Percentiles rank a stretch among this genome's conserved stretches.
Conservation (phyloP, 208 protist species). For the Leishmania braziliensis region DNA sequence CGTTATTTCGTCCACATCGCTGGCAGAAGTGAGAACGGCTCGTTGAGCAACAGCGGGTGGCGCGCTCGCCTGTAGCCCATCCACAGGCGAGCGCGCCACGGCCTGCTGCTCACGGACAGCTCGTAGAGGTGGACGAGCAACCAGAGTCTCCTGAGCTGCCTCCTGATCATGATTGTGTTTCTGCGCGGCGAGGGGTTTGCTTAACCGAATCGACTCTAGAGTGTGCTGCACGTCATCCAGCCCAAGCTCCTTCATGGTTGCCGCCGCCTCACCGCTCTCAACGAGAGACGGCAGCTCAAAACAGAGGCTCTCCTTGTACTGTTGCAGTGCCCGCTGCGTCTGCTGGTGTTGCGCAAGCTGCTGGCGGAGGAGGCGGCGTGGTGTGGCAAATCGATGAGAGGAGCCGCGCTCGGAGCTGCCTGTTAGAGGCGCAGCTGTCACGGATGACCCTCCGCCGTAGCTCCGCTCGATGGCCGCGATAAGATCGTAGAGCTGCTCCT, state of each 20-base stretch:
- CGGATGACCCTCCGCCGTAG: slow-evolving; percentile 19
- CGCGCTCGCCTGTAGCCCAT: not conserved
- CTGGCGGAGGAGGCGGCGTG: slow-evolving; percentile 60
- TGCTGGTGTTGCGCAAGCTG: slow-evolving; percentile 71
- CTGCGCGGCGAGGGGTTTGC: slow-evolving; percentile 31
- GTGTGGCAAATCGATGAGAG: slow-evolving; percentile 35
- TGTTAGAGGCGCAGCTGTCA: slow-evolving; percentile 1
- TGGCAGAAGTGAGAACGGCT: not conserved
- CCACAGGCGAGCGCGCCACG: slow-evolving; percentile 13
- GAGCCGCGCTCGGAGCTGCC: slow-evolving; percentile 25
- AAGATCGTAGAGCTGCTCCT: slow-evolving; percentile 74
- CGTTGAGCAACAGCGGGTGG: not conserved
- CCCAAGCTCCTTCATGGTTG: slow-evolving; percentile 32
- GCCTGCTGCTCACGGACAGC: not conserved
- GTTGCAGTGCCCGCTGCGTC: slow-evolving; percentile 48
- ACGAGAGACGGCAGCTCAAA: slow-evolving; percentile 15
- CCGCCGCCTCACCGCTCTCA: slow-evolving; percentile 23
- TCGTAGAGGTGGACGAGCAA: not conserved
- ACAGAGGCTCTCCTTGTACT: slow-evolving; percentile 44
- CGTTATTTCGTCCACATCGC: slow-evolving; percentile 40
- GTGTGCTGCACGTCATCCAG: slow-evolving; percentile 33
- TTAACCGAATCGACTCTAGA: slow-evolving; percentile 36
- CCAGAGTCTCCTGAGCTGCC: not conserved
- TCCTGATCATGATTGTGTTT: not conserved
- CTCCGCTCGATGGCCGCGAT: slow-evolving; percentile 45